These are phyloP conservation scores for Penicillium sp. DNA, from an alignment of 2,329 filamentous ascomycete species.

Conservation along the genomic window DNA sequence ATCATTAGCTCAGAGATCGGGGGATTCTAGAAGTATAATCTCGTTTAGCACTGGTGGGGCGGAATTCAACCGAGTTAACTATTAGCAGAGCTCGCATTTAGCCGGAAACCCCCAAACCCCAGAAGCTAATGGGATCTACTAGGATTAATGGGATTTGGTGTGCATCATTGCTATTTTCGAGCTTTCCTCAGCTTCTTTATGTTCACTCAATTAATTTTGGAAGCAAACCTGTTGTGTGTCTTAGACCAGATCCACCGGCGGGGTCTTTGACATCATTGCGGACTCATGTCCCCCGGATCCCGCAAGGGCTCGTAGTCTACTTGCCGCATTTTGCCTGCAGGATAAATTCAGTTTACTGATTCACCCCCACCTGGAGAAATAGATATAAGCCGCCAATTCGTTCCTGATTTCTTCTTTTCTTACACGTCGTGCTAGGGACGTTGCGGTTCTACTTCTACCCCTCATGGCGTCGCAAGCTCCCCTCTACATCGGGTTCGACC, in stretches of 20 bases:
- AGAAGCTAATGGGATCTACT: not conserved
- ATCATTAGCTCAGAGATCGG: not conserved
- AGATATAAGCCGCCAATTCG: not conserved
- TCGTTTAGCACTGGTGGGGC: not conserved
- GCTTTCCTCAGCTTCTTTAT: not conserved
- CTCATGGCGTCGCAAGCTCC: conserved; percentile 51
- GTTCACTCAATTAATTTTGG: not conserved
- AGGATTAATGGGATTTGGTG: not conserved
- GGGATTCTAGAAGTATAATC: not conserved
- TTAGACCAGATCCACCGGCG: not conserved
- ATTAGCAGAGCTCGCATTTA: not conserved
- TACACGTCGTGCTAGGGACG: not conserved
- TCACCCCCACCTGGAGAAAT: not conserved
- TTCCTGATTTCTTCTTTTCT: not conserved
- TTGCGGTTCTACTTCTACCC: not conserved
- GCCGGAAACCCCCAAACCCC: not conserved
- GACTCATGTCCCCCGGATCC: conserved; percentile 10
- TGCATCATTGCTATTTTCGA: not conserved
- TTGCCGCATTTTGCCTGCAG: not conserved
- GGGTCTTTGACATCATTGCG: conserved; percentile 23
- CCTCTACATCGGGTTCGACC: conserved; percentile 88
- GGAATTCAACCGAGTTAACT: not conserved
- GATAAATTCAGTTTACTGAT: conserved; percentile 8
- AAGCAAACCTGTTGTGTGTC: not conserved
- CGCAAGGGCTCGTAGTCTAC: not conserved